Conservation (phyloP, 345 rosid species). For the Zanthoxylum bungeanum region DNA sequence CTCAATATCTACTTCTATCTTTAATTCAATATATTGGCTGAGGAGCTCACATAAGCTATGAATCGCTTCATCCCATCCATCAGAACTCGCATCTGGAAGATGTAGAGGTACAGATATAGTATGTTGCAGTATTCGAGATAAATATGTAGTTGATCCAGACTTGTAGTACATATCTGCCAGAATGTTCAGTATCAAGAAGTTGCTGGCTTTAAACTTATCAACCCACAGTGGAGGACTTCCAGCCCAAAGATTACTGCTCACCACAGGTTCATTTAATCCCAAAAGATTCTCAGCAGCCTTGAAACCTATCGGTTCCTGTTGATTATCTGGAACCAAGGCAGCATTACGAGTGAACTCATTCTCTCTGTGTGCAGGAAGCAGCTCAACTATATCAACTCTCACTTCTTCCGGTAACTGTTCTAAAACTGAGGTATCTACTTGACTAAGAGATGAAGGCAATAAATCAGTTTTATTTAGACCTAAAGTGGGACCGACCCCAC, state of each 20-base stretch:
- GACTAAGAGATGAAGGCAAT: slow-evolving; percentile 81
- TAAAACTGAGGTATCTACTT: slow-evolving; percentile 68
- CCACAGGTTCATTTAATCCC: slow-evolving; percentile 14
- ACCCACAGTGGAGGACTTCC: slow-evolving; percentile 87
- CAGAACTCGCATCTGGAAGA: slow-evolving; percentile 32
- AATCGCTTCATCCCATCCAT: slow-evolving; percentile 47
- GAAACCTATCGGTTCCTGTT: slow-evolving; percentile 24
- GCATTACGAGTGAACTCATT: slow-evolving; percentile 35
- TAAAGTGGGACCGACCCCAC: slow-evolving; percentile 14
- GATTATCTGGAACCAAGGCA: slow-evolving; percentile 27
- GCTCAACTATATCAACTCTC: slow-evolving; percentile 61
- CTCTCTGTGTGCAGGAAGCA: slow-evolving; percentile 56
- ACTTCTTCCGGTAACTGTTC: slow-evolving; percentile 82
- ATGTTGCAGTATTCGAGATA: slow-evolving; percentile 58
- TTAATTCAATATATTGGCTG: slow-evolving; percentile 61
- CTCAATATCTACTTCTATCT: slow-evolving; percentile 71
- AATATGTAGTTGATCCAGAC: slow-evolving; percentile 38
- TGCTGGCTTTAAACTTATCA: slow-evolving; percentile 58
- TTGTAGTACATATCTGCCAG: slow-evolving; percentile 57
- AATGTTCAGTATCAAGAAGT: slow-evolving; percentile 36
- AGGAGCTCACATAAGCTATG: slow-evolving; percentile 53
- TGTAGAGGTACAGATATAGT: slow-evolving; percentile 31
- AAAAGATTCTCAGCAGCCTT: slow-evolving; percentile 33
- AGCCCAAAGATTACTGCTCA: slow-evolving; percentile 45
- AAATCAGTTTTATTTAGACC: slow-evolving; percentile 39